phyloP scores from a whole-genome alignment of 2,329 filamentous ascomycete species.

The Fusarium floridanum region DNA sequence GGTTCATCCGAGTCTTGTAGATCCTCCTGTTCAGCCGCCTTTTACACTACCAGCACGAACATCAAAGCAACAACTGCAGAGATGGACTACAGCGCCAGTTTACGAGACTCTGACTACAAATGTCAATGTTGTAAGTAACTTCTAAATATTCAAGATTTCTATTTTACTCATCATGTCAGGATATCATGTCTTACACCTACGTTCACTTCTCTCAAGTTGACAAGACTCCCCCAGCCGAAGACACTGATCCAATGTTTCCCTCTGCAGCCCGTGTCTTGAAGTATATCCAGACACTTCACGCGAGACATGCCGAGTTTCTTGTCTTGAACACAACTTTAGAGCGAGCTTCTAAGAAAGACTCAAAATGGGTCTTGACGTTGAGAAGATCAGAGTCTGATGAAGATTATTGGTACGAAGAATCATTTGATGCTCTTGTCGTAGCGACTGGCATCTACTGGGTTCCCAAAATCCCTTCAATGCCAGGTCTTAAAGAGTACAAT shows the following conservation, averaged over 20 bases:
- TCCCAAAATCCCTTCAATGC: slow-evolving; percentile 56
- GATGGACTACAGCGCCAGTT: slow-evolving; percentile 41
- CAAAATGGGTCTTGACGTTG: slow-evolving; percentile 64
- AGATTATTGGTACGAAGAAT: slow-evolving; percentile 57
- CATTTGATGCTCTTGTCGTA: slow-evolving; percentile 57
- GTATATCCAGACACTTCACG: slow-evolving; percentile 47
- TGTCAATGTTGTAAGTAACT: slow-evolving; percentile 55
- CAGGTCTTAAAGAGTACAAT: slow-evolving; percentile 56
- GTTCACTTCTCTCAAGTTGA: slow-evolving; percentile 63
- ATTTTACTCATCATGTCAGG: background rate
- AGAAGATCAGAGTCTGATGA: slow-evolving; percentile 55
- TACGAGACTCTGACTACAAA: slow-evolving; percentile 71
- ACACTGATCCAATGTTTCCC: slow-evolving; percentile 5
- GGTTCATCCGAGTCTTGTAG: slow-evolving; percentile 4
- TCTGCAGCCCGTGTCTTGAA: slow-evolving; percentile 45
- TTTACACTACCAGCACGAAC: background rate
- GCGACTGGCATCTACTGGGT: slow-evolving; percentile 58
- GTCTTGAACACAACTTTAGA: slow-evolving; percentile 70
- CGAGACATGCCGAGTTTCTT: slow-evolving; percentile 2
- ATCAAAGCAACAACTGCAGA: background rate
- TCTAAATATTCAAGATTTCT: too few relatives aligned
- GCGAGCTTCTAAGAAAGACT: slow-evolving; percentile 58
- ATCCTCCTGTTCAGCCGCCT: background rate
- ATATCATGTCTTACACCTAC: slow-evolving; percentile 49
- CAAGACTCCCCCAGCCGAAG: background rate